Percentiles rank a stretch among this genome's conserved stretches.
phyloP scores from a whole-genome alignment of 208 protist genomes.

The Acanthamoeba royreba region DNA sequence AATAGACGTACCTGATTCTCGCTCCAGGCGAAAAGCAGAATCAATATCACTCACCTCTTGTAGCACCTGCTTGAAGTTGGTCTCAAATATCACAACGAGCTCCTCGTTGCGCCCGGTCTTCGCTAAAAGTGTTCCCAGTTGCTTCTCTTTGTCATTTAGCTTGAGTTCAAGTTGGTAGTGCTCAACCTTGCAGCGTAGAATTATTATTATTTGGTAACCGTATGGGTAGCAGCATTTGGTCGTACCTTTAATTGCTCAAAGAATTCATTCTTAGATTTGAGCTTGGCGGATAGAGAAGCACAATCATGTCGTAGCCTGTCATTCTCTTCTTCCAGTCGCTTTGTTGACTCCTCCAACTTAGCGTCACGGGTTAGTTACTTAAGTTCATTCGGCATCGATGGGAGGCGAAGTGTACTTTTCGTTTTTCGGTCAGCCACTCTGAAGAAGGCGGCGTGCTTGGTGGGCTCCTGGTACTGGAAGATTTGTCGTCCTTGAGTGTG shows the following conservation, averaged over 20 bases:
- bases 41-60: not conserved
- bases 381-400: too few species aligned
- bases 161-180: not conserved
- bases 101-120: not conserved
- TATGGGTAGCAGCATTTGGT: too few species aligned
- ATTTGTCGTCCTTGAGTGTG: not conserved
- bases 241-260: not conserved
- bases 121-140: not conserved
- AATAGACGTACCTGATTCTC: not conserved
- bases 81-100: not conserved
- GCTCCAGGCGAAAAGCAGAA: not conserved
- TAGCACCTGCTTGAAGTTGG: not conserved
- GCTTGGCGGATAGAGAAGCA: not conserved
- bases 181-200: not conserved
- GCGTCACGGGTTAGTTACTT: too few species aligned
- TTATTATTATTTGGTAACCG: not conserved
- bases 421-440: not conserved
- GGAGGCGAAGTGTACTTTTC: not conserved
- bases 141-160: not conserved
- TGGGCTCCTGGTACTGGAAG: not conserved
- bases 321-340: not conserved
- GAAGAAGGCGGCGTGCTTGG: too few species aligned
- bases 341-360: not conserved
- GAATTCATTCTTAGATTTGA: not conserved
- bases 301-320: not conserved